These are phyloP conservation scores for Dactylellina cionopaga DNA, from an alignment of 2,329 filamentous ascomycete species.

Conservation along the genomic window DNA sequence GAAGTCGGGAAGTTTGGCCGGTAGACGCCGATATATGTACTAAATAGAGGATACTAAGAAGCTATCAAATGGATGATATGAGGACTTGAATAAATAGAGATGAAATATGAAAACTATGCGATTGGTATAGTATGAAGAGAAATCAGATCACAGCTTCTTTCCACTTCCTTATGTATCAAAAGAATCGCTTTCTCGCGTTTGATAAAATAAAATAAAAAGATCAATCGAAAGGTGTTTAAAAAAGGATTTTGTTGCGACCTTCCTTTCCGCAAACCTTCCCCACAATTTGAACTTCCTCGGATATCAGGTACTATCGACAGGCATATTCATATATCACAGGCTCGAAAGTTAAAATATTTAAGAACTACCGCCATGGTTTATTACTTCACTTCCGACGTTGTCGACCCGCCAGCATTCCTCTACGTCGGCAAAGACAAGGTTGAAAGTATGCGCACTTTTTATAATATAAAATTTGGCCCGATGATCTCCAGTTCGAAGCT, in stretches of 20 bases:
- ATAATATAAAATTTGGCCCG: not conserved
- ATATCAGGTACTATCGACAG: not conserved
- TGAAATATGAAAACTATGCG: too few relatives aligned
- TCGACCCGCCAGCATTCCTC: constrained; percentile 83
- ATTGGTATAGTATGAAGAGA: not conserved
- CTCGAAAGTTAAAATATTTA: too few relatives aligned
- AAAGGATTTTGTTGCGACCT: not conserved
- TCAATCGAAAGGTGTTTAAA: not conserved
- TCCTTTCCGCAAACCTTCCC: constrained; percentile 7
- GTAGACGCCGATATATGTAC: not conserved
- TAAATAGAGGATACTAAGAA: too few relatives aligned
- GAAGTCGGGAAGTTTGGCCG: not conserved
- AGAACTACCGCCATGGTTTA: constrained; percentile 79
- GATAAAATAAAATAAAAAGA: not conserved
- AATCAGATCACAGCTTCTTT: not conserved
- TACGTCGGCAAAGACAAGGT: constrained; percentile 99
- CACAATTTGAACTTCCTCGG: not conserved
- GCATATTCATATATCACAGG: too few relatives aligned
- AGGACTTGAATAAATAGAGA: too few relatives aligned
- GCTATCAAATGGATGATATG: too few relatives aligned
- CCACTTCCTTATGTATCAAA: not conserved
- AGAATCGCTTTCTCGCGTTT: not conserved
- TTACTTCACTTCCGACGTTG: constrained; percentile 89
- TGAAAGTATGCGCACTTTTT: constrained; percentile 77
- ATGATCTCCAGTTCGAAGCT: constrained; percentile 34